These are phyloP conservation scores for Endoconidiophora laricicola DNA, from an alignment of 2,329 filamentous ascomycete species.

Conservation along the genomic window DNA sequence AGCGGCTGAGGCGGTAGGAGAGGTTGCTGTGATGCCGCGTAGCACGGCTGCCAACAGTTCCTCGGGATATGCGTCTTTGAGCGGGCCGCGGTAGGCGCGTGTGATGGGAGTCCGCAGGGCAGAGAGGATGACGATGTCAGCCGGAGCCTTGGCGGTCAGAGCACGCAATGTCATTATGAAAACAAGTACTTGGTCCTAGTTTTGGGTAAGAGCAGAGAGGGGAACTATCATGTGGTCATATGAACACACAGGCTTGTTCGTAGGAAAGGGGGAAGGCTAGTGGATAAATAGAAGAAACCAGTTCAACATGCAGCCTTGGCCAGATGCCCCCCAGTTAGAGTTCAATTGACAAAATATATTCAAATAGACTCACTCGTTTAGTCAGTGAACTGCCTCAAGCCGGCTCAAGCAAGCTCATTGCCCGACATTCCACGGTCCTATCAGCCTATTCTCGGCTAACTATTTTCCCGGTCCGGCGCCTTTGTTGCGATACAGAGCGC, in stretches of 20 bases:
- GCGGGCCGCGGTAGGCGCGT: conserved; percentile 77
- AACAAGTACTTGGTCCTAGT: too few relatives aligned
- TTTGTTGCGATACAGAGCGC: too few relatives aligned
- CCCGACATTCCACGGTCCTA: neutral
- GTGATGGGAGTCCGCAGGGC: conserved; percentile 76
- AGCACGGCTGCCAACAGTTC: conserved; percentile 70
- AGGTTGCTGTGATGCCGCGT: neutral
- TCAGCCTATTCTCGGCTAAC: too few relatives aligned
- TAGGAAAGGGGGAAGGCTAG: neutral
- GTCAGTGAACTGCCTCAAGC: too few relatives aligned
- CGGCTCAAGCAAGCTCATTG: too few relatives aligned
- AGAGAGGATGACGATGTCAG: conserved; percentile 84
- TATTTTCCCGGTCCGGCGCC: too few relatives aligned
- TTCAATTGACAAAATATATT: too few relatives aligned
- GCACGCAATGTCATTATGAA: neutral
- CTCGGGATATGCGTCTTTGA: conserved; percentile 88
- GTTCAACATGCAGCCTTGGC: neutral
- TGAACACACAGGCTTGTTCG: neutral
- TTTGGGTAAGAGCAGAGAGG: neutral
- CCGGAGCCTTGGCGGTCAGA: conserved; percentile 3
- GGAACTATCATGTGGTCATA: neutral
- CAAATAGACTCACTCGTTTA: too few relatives aligned
- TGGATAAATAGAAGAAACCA: neutral
- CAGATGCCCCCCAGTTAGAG: too few relatives aligned
- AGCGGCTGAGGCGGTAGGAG: conserved; percentile 14